Conservation (phyloP, 2,329 filamentous ascomycete genomes). For the Catunica adiposa region DNA sequence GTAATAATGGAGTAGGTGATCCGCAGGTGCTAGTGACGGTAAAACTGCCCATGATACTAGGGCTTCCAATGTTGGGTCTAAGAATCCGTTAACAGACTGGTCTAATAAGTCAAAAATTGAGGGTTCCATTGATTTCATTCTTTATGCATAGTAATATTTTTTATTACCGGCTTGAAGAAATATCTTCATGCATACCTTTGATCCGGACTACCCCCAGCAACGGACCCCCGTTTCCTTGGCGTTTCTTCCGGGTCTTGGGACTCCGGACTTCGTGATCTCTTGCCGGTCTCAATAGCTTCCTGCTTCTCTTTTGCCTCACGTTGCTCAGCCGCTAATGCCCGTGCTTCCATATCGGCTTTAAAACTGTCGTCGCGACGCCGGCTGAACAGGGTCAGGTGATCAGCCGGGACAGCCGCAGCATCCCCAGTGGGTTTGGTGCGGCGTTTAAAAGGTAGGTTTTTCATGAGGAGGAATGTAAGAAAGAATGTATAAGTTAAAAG, state of each 20-base stretch:
- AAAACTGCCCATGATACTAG: neutral
- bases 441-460: slow-evolving; percentile 33
- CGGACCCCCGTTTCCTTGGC: slow-evolving; percentile 1
- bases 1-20: neutral
- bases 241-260: neutral
- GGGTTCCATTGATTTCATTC: no score
- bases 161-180: no score
- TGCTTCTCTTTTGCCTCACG: neutral
- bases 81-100: no score
- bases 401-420: slow-evolving; percentile 13
- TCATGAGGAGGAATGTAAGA: slow-evolving; percentile 16
- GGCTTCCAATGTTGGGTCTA: no score
- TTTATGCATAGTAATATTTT: no score
- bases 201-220: neutral
- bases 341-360: slow-evolving; percentile 24
- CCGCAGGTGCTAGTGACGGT: no score
- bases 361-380: slow-evolving; percentile 35
- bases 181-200: neutral
- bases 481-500: no score
- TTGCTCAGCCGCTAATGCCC: slow-evolving; percentile 14
- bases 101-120: no score
- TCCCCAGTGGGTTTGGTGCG: slow-evolving; percentile 11
- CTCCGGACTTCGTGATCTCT: neutral
- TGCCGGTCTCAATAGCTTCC: neutral
- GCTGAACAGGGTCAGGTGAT: slow-evolving; percentile 30